These are phyloP conservation scores for Arabidopsis hybrid DNA, from an alignment of 441 rosid species.

Conservation along the genomic window DNA sequence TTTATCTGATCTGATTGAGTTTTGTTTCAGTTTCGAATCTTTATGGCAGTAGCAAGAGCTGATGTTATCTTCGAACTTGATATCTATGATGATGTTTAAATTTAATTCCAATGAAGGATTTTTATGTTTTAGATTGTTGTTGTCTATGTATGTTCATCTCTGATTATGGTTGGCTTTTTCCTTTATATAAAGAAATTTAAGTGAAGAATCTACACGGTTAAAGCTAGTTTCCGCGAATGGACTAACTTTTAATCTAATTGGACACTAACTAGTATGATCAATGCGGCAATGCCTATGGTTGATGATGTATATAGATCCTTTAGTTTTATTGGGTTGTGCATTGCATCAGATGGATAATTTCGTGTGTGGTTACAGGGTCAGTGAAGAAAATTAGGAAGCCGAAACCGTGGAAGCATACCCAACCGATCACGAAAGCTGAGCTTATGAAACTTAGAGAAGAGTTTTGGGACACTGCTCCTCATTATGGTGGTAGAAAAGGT, in stretches of 20 bases:
- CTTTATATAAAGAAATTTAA: constrained; percentile 20
- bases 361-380: constrained; percentile 49
- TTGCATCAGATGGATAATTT: constrained; percentile 20
- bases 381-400: constrained; percentile 84
- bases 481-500: constrained; percentile 93
- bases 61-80: not conserved
- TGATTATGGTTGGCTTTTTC: constrained; percentile 12
- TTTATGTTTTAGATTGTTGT: not conserved
- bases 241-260: not conserved
- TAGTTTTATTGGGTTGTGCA: not conserved
- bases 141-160: constrained; percentile 2
- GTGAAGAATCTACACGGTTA: not conserved
- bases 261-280: constrained; percentile 1
- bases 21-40: constrained; percentile 4
- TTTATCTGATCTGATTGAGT: not conserved
- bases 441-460: constrained; percentile 85
- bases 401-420: constrained; percentile 86
- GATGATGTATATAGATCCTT: constrained; percentile 5
- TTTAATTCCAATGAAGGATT: not conserved
- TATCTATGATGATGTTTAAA: not conserved
- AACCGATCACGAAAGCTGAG: constrained; percentile 78
- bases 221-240: not conserved
- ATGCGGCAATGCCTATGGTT: constrained; percentile 12
- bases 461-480: constrained; percentile 99
- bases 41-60: not conserved